Evolutionary conservation across 148 eudicot genomes (phyloP), one percentile per base, ranked within the genome.

Genomic region (Rhododendron vialii): DNA sequence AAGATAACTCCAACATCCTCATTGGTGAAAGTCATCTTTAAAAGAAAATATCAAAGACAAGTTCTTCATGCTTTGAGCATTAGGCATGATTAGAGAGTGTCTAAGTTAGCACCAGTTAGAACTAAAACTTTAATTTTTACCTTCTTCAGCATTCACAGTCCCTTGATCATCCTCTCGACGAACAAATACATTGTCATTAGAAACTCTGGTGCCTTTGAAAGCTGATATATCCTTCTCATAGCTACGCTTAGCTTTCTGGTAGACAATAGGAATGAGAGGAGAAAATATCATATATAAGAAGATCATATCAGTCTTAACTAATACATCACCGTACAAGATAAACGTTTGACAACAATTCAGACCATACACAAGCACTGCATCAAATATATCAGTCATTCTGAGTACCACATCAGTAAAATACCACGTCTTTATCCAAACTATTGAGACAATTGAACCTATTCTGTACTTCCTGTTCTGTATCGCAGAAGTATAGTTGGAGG

Each of bases 241-340:
- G 86, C 99, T 96, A 80, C 94, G 95, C 53, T 89, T 85, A 36
- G 99, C 99, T 96, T 96, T 96, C 98, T 96, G 92, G 35, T 65
- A 86, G 11, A 85, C 53, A 82, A 24, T 6, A 18, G 48, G 26
- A 24, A 43, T 41, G 24, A 83, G 5, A 47, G 41, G 17, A 59
- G 26, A 7, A 20, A 63, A 35, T 35, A 33, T 30, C 36, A 33
- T 33, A 13, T 10, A 33, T 3, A 38, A 38, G 36, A 73, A 33
- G 53, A 45, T 45, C 28, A 84, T 20, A 61, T 61, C 28, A 82
- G 55, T 4, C 55, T 9, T 28, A 43, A 78, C 24, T 38, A 79
- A 53, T 67, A n/a, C 81, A 84, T 36, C n/a, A 67, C 11, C 1
- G 8, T 11, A 48, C 35, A n/a, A 3, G 26, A 36, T 36, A 41